Evolutionary conservation across 2,329 filamentous ascomycete species (phyloP), one percentile per base, ranked within the genome.

Genomic region (Botryotinia calthae): DNA sequence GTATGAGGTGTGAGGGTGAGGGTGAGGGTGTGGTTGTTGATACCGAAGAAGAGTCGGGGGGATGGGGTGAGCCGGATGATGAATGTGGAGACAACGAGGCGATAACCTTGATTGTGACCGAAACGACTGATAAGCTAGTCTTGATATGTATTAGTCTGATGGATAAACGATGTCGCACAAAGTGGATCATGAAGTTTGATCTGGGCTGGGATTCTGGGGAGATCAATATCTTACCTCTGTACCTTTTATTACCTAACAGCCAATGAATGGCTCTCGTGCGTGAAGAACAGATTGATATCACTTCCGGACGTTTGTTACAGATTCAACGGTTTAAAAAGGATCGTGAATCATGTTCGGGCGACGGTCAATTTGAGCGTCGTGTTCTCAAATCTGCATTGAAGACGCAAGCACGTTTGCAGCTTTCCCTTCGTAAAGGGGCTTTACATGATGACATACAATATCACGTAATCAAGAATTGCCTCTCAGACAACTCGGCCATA

Each of bases 81-180:
- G 70, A 58, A 28, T 25, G 61, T 40, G 54, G 70, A 72, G 46
- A 68, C 59, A 40, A 40, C 37, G 18, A 56, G 51, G 40, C 42
- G 59, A 66, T 58, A 65, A 71, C 59, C 59, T 65, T 65, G 69
- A 71, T 71, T 71, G 69, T 62, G 46, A 56, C 37, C 61, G 46
- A 37, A 51, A 54, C 28, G n/a, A 44, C 20, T 56, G 9, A 3
- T n/a, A n/a, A 12, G 37, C 70, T 72, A 72, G 37, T 66, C 40
- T 56, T 4, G 8, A 59, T 58, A 8, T 25, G 14, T 22, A 34
- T 14, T 68, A 59, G 63, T 14, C 12, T 51, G 34, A 18, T 61
- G 54, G 48, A 59, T 31, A 28, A 54, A 67, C 54, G 9, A 61
- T 61, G 16, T 61, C 12, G 37, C 20, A 48, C 40, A 59, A 59